Percentiles rank a stretch among this genome's conserved stretches.
Conservation (phyloP, 2,329 filamentous ascomycete genomes). For the Aureobasidium pullulans region DNA sequence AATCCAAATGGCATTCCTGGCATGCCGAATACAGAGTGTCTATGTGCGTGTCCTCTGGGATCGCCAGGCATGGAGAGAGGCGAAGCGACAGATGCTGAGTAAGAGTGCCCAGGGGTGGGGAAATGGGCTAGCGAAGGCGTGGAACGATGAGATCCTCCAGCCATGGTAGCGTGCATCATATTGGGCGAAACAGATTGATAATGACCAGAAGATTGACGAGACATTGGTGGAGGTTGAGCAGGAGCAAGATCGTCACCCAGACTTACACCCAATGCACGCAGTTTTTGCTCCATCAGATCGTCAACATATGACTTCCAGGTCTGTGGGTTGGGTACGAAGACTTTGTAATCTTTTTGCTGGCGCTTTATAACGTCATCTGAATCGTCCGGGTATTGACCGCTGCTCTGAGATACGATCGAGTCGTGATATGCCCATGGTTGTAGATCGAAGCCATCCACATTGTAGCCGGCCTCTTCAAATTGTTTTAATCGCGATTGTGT, state of each 20-base stretch:
- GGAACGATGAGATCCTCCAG: conserved; percentile 15
- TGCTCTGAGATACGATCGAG: conserved; percentile 48
- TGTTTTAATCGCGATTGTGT: conserved; percentile 55
- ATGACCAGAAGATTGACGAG: conserved; percentile 64
- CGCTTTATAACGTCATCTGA: conserved; percentile 53
- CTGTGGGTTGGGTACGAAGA: conserved; percentile 64
- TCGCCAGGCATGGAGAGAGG: conserved; percentile 60
- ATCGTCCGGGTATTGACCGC: conserved; percentile 59
- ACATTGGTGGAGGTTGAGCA: conserved; percentile 50
- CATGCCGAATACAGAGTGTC: conserved; percentile 59
- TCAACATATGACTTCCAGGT: conserved; percentile 75
- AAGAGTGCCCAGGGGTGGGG: conserved; percentile 38
- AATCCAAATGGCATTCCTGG: conserved; percentile 56
- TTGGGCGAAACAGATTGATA: conserved; percentile 72
- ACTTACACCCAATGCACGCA: conserved; percentile 83
- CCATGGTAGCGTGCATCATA: conserved; percentile 51
- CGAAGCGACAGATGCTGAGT: conserved; percentile 60
- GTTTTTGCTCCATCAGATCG: conserved; percentile 80
- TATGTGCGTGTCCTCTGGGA: conserved; percentile 53
- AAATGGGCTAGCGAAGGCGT: conserved; percentile 45
- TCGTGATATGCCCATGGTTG: conserved; percentile 28
- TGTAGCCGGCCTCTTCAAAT: conserved; percentile 65
- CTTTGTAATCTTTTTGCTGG: conserved; percentile 46
- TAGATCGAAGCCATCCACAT: conserved; percentile 61
- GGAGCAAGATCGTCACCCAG: conserved; percentile 62